phyloP scores from a whole-genome alignment of 441 rosid species.

The Aquilaria agallochum region DNA sequence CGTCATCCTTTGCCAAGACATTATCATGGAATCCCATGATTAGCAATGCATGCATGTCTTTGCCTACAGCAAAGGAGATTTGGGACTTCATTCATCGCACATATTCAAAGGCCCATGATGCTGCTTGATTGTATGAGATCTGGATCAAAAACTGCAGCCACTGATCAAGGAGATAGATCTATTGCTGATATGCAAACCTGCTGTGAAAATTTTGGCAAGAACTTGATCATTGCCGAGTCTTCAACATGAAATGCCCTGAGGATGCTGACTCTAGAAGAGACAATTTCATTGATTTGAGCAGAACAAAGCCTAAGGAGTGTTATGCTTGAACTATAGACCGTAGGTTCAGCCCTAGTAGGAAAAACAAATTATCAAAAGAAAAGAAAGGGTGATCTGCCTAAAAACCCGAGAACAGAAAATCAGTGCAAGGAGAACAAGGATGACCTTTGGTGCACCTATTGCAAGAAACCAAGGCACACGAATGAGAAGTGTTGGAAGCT shows the following conservation, averaged over 20 bases:
- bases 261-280: not conserved
- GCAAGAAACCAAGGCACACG: not conserved
- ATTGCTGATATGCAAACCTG: not conserved
- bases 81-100: not conserved
- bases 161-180: not conserved
- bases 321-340: not conserved
- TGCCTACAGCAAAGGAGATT: not conserved
- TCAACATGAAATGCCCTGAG: not conserved
- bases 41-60: not conserved
- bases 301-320: not conserved
- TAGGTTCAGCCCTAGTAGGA: not conserved
- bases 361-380: not conserved
- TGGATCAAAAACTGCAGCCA: not conserved
- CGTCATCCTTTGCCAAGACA: not conserved
- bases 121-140: not conserved
- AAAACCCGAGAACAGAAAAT: not conserved
- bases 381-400: not conserved
- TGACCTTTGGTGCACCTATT: slow-evolving; percentile 1
- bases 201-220: not conserved
- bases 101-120: not conserved
- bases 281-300: not conserved
- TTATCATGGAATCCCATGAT: not conserved
- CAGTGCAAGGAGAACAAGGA: not conserved
- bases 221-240: not conserved
- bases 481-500: not conserved